Base-by-base conservation (phyloP, 345 rosid species). In the Euphorbia tirucalli region DNA sequence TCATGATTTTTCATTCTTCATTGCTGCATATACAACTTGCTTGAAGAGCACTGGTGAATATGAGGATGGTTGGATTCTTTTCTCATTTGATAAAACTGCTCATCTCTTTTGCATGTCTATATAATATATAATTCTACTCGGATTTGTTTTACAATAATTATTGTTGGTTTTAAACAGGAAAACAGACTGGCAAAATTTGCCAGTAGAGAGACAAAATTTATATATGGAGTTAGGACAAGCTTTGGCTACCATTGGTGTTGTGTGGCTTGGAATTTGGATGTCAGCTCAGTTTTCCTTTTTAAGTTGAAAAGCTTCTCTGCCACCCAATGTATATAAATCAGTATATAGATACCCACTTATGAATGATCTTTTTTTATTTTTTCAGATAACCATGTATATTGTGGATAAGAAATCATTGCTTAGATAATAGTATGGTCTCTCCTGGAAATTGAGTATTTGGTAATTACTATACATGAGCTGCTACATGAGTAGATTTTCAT, bases 181-280 rank as follows among this genome's bases (percentile, higher is more conserved):
- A 63, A 90, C 96, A 39, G 93, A 92, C 52, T 93, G 98, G 98
- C 80, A 71, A 76, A 85, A 69, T 56, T 77, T 93, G 74, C 97
- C 92, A 0, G 78, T 79, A 19, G 75, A 89, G 86, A 79, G 79
- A 58, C 86, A 85, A 66, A 92, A 83, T 72, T 13, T 76, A 59
- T 75, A 84, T 61, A 74, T 69, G 30, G 97, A 94, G 80, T 78
- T 85, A 14, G 89, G 85, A 11, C 98, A 91, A 83, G 97, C 95
- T 13, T 74, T 84, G 58, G 92, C 89, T 3, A 94, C 96, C 3
- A 65, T 94, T 10, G 96, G 93, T 43, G 71, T 87, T 52, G 97
- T 92, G 54, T 79, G 87, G 0, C 82, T 87, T 5, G 97, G 93
- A 66, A 83, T 92, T 82, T 94, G 98, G 98, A 80, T 89, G 85